Percentiles rank a stretch among this genome's conserved stretches.
Evolutionary conservation across 2,329 filamentous ascomycete genomes (phyloP).

Genomic region (Mycocentrospora acerina): DNA sequence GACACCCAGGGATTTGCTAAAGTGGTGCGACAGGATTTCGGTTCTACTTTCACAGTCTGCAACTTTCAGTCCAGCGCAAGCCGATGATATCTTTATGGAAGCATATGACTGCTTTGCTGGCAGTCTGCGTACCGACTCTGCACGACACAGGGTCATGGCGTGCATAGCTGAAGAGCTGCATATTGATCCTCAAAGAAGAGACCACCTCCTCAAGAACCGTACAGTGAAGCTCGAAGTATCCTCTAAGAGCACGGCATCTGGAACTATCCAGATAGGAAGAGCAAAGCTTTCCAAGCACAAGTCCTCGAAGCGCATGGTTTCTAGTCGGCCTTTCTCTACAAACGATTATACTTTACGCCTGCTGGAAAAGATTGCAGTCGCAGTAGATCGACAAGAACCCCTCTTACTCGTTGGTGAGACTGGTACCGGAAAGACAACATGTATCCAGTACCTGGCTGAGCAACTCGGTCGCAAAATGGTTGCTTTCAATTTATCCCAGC

Average conservation of each 20-base stretch:
- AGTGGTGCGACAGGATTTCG: conserved; percentile 81
- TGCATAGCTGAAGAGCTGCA: conserved; percentile 85
- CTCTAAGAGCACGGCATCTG: conserved; percentile 26
- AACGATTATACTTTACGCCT: conserved; percentile 82
- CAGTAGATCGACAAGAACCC: conserved; percentile 82
- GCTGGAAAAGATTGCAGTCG: conserved; percentile 84
- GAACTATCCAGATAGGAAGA: conserved; percentile 41
- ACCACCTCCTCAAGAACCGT: conserved; percentile 74
- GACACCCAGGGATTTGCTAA: conserved; percentile 78
- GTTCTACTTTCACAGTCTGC: conserved; percentile 63
- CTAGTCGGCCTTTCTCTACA: conserved; percentile 71
- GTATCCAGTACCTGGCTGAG: conserved; percentile 87
- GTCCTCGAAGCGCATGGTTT: conserved; percentile 41
- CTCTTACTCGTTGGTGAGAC: conserved; percentile 97
- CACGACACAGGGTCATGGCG: conserved; percentile 62
- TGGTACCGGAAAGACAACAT: conserved; percentile 96
- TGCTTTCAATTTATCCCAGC: conserved; percentile 94
- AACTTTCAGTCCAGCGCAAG: conserved; percentile 67
- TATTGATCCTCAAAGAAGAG: conserved; percentile 76
- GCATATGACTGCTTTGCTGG: conserved; percentile 90
- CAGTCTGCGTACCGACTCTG: conserved; percentile 67
- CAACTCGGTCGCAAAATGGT: conserved; percentile 83
- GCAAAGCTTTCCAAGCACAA: conserved; percentile 49
- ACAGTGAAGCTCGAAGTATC: conserved; percentile 62
- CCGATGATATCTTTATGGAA: conserved; percentile 89